Evolutionary conservation across 2,329 filamentous ascomycete species (phyloP), one percentile per base, ranked within the genome.

Genomic region (Escovopsis weberi): DNA sequence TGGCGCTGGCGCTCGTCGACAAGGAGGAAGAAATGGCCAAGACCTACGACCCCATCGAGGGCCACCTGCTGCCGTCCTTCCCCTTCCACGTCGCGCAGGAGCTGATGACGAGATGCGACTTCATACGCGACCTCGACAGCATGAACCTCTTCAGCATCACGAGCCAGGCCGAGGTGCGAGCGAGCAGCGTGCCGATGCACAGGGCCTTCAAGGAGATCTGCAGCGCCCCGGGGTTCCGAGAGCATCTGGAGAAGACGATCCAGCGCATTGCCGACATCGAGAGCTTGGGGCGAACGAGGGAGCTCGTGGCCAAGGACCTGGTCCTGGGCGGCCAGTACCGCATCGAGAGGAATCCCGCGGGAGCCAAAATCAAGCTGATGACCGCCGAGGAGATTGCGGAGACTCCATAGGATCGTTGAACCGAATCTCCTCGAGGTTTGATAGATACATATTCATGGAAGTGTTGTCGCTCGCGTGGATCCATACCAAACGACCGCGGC

Each of bases 91-190:
- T 82, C 51, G 85, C 87, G 0, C 82, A 89, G 48, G 74, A 95
- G 61, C 82, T 95, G 58, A 95, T 95, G 89, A 96, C 91, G 12
- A 75, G 91, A 42, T 82, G 86, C 45, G 91, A 98, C 61, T 98
- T 96, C 59, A 88, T 96, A 54, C 80, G 91, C 51, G 73, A 79
- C 46, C 88, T 96, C 57, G 91, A 98, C 63, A 85, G 91, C 49
- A 75, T 91, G 46, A 96, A 96, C 58, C 76, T 98, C 45, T 95
- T 96, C 64, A 91, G 85, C 48, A 96, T 98, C 54, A 89, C 93
- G 46, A 85, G 80, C 45, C 73, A 75, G 35, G 86, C 88, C 12
- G 82, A 83, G 59, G 91, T 98, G 7, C 79, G 91, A 38, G 91
- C 91, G 1, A 89, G 93, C 59, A 89, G 82, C 2, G 89, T 98